Evolutionary conservation across 2,329 filamentous ascomycete genomes (phyloP).

Genomic region (Knufia fluminis): DNA sequence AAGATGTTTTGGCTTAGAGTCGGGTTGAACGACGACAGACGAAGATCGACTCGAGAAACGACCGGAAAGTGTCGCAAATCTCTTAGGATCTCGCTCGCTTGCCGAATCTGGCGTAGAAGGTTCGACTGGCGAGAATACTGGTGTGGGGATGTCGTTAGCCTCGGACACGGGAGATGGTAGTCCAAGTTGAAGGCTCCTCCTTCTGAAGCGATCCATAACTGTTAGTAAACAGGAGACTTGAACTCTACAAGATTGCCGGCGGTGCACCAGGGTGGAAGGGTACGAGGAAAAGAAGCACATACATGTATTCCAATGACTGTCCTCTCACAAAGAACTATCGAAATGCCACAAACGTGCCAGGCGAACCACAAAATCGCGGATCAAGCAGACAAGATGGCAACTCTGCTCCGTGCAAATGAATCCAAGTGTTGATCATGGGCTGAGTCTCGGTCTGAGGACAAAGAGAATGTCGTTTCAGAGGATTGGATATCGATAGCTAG

Average conservation of each 20-base stretch:
- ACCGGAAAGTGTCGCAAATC: conserved; percentile 25
- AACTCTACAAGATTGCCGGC: background rate
- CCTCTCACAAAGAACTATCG: conserved; percentile 3
- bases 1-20: conserved; percentile 6
- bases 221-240: background rate
- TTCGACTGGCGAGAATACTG: background rate
- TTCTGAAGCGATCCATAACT: conserved; percentile 5
- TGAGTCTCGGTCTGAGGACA: conserved; percentile 1
- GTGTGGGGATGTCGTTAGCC: background rate
- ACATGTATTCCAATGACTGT: conserved; percentile 1
- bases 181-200: background rate
- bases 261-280: background rate
- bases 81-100: background rate
- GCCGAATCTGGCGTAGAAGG: conserved; percentile 1
- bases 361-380: conserved; percentile 3
- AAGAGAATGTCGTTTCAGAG: conserved; percentile 2
- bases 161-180: conserved; percentile 2
- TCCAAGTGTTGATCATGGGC: background rate
- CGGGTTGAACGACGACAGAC: conserved; percentile 7
- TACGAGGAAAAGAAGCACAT: background rate
- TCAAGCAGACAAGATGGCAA: conserved; percentile 4
- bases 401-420: background rate
- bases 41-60: conserved; percentile 14
- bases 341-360: background rate
- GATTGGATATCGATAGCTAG: background rate